Conservation (phyloP, 257 asterid species). For the Solanum neorickii region DNA sequence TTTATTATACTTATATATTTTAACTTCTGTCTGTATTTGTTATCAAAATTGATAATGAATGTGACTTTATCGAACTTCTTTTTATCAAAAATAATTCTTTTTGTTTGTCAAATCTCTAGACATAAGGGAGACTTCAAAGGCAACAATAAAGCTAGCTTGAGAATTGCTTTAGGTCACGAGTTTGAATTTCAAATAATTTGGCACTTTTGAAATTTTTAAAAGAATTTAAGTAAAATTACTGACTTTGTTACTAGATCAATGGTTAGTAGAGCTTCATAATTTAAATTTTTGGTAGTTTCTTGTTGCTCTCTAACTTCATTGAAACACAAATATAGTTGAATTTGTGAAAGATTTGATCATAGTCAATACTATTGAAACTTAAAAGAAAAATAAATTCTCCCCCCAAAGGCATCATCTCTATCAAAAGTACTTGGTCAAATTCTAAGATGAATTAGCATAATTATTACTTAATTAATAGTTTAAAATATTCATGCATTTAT, state of each 20-base stretch:
- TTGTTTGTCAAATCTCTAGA: background rate
- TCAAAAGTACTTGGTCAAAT: conserved; percentile 7
- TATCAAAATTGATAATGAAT: background rate
- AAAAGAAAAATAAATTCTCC: background rate
- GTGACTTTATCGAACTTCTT: no score
- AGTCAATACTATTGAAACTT: background rate
- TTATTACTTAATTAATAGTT: no score
- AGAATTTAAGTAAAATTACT: no score
- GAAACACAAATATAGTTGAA: background rate
- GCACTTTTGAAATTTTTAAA: background rate
- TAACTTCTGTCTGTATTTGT: background rate
- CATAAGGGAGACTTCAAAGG: background rate
- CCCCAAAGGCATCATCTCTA: background rate
- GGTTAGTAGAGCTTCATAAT: background rate
- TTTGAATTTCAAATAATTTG: background rate
- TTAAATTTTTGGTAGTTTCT: no score
- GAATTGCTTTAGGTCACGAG: background rate
- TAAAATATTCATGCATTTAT: background rate
- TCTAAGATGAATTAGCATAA: background rate
- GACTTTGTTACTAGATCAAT: background rate
- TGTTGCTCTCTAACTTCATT: background rate
- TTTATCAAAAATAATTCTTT: no score
- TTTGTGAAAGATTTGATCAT: background rate
- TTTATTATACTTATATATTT: no score
- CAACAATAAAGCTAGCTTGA: background rate